Conservation (phyloP, 1,139 yeast species). For the Williopsis jadinii region DNA sequence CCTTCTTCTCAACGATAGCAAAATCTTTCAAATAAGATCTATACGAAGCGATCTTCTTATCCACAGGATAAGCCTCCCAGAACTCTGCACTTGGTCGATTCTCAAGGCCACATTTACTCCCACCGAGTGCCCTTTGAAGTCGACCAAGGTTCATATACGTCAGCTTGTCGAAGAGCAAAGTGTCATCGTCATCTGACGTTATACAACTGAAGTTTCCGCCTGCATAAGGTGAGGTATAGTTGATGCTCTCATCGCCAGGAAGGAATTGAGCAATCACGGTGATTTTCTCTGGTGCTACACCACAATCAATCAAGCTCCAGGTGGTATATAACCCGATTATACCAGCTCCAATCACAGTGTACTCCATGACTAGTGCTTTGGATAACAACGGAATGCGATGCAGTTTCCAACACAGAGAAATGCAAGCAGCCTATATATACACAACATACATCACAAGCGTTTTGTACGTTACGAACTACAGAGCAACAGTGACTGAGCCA, state of each 20-base stretch:
- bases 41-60: slow-evolving; percentile 37
- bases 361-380: slow-evolving; percentile 4
- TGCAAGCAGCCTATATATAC: too few species aligned
- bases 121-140: slow-evolving; percentile 43
- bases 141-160: slow-evolving; percentile 43
- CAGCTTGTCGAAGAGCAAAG: slow-evolving; percentile 44
- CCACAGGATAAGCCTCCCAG: slow-evolving; percentile 43
- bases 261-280: slow-evolving; percentile 53
- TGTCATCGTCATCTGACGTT: slow-evolving; percentile 47
- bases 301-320: slow-evolving; percentile 39
- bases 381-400: too few species aligned
- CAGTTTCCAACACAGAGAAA: too few species aligned
- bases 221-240: slow-evolving; percentile 75
- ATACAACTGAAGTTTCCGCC: slow-evolving; percentile 62
- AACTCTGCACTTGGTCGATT: slow-evolving; percentile 47
- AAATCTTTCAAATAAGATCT: slow-evolving; percentile 39
- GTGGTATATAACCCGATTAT: slow-evolving; percentile 65
- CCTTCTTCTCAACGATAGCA: slow-evolving; percentile 25
- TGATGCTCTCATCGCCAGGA: slow-evolving; percentile 68
- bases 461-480: too few species aligned
- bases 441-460: too few species aligned
- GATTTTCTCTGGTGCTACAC: slow-evolving; percentile 38
- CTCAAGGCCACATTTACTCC: slow-evolving; percentile 47
- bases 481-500: too few species aligned
- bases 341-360: slow-evolving; percentile 43